Conservation (phyloP, 805 yeast genomes). For the Candida sonorensis region DNA sequence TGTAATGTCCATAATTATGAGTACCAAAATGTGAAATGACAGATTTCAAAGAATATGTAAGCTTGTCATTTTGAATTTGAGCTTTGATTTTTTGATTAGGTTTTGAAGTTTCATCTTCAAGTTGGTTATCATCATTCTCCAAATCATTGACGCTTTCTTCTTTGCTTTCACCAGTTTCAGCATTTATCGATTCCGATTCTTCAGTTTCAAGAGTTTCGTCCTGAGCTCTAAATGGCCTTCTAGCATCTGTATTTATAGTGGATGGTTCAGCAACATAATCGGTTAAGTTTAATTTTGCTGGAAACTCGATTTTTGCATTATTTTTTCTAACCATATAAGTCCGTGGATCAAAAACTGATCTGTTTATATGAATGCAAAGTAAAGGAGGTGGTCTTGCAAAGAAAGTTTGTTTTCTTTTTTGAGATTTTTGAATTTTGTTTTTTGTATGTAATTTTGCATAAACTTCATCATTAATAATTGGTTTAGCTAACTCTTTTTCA, state of each 20-base stretch:
- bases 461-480: slow-evolving; percentile 72
- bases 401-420: slow-evolving; percentile 77
- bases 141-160: too few species aligned
- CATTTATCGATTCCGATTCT: slow-evolving; percentile 2
- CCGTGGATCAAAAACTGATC: slow-evolving; percentile 86
- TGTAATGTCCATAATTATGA: slow-evolving; percentile 96
- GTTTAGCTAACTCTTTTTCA: slow-evolving; percentile 48
- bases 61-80: slow-evolving; percentile 27
- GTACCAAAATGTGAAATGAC: slow-evolving; percentile 92
- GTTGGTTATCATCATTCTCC: too few species aligned
- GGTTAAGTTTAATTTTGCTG: slow-evolving; percentile 57
- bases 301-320: slow-evolving; percentile 75
- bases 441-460: slow-evolving; percentile 69
- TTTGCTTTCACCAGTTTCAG: slow-evolving; percentile 5
- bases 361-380: slow-evolving; percentile 78
- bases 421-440: slow-evolving; percentile 65
- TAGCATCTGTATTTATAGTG: slow-evolving; percentile 74
- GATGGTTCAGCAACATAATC: slow-evolving; percentile 63
- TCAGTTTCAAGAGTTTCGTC: slow-evolving; percentile 31
- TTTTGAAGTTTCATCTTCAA: neutral
- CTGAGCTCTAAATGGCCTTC: slow-evolving; percentile 63
- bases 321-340: slow-evolving; percentile 82
- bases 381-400: slow-evolving; percentile 79
- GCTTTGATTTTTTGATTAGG: slow-evolving; percentile 3
- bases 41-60: slow-evolving; percentile 69